Evolutionary conservation across 352 stramenopile genomes (phyloP).

Genomic region (Phytophthora cajani): DNA sequence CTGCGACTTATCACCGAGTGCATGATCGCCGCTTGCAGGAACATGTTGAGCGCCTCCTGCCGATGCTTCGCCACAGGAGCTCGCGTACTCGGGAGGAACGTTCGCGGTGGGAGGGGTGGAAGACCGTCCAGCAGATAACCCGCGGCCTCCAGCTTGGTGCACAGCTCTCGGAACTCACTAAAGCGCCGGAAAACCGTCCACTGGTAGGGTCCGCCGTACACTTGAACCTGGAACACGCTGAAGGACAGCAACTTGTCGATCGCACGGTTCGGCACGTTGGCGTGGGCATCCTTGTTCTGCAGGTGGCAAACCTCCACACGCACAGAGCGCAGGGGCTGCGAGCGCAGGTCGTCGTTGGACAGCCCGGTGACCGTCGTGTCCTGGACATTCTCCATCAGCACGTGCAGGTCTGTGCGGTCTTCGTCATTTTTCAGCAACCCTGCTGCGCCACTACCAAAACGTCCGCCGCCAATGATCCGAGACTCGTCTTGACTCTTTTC

Average conservation of each 20-base stretch:
- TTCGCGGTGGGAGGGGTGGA: slow-evolving; percentile 70
- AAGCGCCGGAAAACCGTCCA: slow-evolving; percentile 89
- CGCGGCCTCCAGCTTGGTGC: slow-evolving; percentile 50
- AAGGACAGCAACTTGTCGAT: slow-evolving; percentile 83
- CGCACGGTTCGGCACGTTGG: slow-evolving; percentile 71
- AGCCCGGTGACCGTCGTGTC: slow-evolving; percentile 83
- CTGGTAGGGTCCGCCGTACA: slow-evolving; percentile 86
- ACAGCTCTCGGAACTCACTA: slow-evolving; percentile 80
- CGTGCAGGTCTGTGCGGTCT: slow-evolving; percentile 73
- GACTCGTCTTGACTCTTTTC: slow-evolving; percentile 84
- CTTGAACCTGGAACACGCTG: slow-evolving; percentile 84
- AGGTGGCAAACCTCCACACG: slow-evolving; percentile 86
- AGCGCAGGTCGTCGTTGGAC: slow-evolving; percentile 69
- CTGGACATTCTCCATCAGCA: slow-evolving; percentile 85
- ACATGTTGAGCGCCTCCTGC: slow-evolving; percentile 80
- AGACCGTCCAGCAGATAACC: slow-evolving; percentile 61
- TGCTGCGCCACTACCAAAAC: slow-evolving; percentile 14
- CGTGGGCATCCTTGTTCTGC: slow-evolving; percentile 88
- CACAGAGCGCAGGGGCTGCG: slow-evolving; percentile 80
- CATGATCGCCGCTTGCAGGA: slow-evolving; percentile 85
- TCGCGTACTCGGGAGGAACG: slow-evolving; percentile 79
- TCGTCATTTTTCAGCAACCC: slow-evolving; percentile 52
- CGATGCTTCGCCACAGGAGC: slow-evolving; percentile 70
- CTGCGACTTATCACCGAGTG: slow-evolving; percentile 80
- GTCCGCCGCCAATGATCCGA: slow-evolving; percentile 32